phyloP scores from a whole-genome alignment of 192 early-diverging fungal species.

The Backusella morwellensis region DNA sequence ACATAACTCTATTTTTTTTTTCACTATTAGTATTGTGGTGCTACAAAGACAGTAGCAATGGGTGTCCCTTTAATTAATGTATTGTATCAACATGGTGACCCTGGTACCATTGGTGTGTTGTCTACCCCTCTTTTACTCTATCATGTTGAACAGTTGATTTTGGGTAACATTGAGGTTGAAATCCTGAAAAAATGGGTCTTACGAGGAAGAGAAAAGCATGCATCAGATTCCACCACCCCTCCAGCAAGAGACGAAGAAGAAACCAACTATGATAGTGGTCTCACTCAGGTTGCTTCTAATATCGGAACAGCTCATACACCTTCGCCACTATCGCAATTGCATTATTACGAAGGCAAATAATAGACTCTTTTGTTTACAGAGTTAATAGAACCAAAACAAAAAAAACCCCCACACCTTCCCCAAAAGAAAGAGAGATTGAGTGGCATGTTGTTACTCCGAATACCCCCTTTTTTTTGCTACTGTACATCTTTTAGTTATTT shows the following conservation, averaged over 20 bases:
- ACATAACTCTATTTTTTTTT: not conserved
- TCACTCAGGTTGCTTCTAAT: slow-evolving; percentile 7
- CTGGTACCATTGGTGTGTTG: slow-evolving; percentile 52
- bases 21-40: slow-evolving; percentile 56
- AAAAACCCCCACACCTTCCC: not conserved
- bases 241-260: slow-evolving; percentile 7
- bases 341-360: not conserved
- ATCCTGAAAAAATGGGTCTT: slow-evolving; percentile 56
- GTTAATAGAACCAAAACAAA: not conserved
- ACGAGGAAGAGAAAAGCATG: slow-evolving; percentile 19
- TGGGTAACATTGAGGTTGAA: slow-evolving; percentile 58
- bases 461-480: not conserved
- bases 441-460: not conserved
- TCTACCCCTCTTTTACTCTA: slow-evolving; percentile 68
- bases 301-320: not conserved
- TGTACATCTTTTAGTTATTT: not conserved
- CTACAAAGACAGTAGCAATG: slow-evolving; percentile 74
- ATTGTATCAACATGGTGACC: slow-evolving; percentile 50
- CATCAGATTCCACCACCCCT: not conserved
- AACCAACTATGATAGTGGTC: not conserved
- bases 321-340: not conserved
- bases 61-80: slow-evolving; percentile 76
- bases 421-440: not conserved
- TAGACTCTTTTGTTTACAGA: not conserved
- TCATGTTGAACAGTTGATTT: slow-evolving; percentile 69